Conservation (phyloP, 2,329 filamentous ascomycete genomes). For the Aureobasidium sp. region DNA sequence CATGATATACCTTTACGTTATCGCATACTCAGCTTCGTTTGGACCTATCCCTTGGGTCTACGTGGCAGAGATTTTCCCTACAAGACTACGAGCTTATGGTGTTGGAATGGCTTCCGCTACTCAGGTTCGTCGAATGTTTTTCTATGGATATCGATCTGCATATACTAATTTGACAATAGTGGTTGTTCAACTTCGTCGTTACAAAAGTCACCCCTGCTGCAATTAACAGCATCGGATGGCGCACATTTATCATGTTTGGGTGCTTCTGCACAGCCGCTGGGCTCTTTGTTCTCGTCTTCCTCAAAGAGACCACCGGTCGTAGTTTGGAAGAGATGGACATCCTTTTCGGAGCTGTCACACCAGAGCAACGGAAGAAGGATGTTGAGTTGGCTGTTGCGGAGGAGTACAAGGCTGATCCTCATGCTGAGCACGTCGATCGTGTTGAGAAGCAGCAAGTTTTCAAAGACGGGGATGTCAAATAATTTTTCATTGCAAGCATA, state of each 20-base stretch:
- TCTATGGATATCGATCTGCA: background rate
- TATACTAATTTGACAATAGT: conserved; percentile 18
- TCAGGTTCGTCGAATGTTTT: background rate
- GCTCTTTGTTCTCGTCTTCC: conserved; percentile 28
- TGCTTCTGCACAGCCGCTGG: conserved; percentile 31
- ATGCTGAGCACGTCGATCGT: conserved; percentile 12
- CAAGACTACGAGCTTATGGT: conserved; percentile 33
- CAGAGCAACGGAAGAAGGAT: conserved; percentile 21
- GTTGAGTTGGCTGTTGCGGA: conserved; percentile 19
- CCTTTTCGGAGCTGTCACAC: conserved; percentile 18
- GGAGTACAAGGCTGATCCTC: conserved; percentile 1
- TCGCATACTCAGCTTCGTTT: conserved; percentile 45
- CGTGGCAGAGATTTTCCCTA: conserved; percentile 32
- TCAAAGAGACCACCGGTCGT: conserved; percentile 21
- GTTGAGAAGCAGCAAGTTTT: background rate
- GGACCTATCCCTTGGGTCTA: conserved; percentile 48
- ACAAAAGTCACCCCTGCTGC: conserved; percentile 37
- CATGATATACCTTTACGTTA: conserved; percentile 50
- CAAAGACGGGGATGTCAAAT: background rate
- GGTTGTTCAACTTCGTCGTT: conserved; percentile 39
- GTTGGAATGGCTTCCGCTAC: conserved; percentile 32
- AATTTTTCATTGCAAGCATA: background rate
- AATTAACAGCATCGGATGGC: conserved; percentile 34
- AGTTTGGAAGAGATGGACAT: conserved; percentile 22
- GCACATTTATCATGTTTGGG: conserved; percentile 37